phyloP scores from a whole-genome alignment of 2,329 filamentous ascomycete genomes.

The Alternaria gansuensis region DNA sequence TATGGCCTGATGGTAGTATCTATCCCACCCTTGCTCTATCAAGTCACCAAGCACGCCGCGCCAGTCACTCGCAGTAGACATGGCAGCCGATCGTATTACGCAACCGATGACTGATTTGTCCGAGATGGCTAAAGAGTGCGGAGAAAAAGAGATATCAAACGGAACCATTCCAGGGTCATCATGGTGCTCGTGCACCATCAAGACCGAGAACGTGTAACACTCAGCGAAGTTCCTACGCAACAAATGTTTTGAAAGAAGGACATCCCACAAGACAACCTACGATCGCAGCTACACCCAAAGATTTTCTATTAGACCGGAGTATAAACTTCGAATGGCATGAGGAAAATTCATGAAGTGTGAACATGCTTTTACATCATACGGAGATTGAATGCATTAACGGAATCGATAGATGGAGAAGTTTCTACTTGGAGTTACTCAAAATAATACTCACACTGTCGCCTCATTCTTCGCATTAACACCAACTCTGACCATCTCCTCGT shows the following conservation, averaged over 20 bases:
- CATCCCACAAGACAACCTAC: neutral
- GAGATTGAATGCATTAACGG: neutral
- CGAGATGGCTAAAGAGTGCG: no score
- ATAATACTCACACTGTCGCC: neutral
- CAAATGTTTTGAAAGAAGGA: neutral
- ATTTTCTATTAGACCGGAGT: neutral
- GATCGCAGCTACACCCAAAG: neutral
- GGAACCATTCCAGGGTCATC: no score
- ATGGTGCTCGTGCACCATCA: no score
- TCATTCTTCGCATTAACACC: neutral
- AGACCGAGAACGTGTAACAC: neutral
- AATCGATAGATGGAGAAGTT: no score
- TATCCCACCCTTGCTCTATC: no score
- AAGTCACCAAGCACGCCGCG: no score
- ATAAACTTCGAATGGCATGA: neutral
- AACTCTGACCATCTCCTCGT: neutral
- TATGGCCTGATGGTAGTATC: no score
- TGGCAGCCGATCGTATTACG: no score
- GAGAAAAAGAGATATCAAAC: no score
- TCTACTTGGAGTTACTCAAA: neutral
- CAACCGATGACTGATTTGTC: no score
- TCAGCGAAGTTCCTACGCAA: no score
- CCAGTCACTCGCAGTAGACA: no score
- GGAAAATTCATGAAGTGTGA: neutral
- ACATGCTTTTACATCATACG: neutral